phyloP scores from a whole-genome alignment of 169 alveolate species.

The Theileria orientalis region DNA sequence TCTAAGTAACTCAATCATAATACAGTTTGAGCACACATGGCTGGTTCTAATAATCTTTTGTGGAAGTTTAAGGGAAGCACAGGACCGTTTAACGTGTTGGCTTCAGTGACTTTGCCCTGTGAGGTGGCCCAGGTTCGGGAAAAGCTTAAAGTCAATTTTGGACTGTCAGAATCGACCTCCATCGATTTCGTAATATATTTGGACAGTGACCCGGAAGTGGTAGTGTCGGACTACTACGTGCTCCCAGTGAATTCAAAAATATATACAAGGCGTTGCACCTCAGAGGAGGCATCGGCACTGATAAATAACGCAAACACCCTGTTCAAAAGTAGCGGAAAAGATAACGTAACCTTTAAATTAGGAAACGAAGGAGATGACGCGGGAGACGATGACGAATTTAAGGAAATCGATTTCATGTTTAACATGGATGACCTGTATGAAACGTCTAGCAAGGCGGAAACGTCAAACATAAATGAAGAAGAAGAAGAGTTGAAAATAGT shows the following conservation, averaged over 20 bases:
- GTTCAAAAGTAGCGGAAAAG: background rate
- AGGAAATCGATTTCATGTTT: slow-evolving; percentile 39
- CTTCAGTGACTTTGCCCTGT: slow-evolving; percentile 27
- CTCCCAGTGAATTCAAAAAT: slow-evolving; percentile 27
- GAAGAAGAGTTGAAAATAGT: slow-evolving; percentile 53
- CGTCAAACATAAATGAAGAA: background rate
- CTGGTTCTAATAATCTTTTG: slow-evolving; percentile 1
- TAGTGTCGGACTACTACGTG: slow-evolving; percentile 33
- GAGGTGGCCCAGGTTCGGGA: slow-evolving; percentile 38
- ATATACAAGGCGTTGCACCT: slow-evolving; percentile 30
- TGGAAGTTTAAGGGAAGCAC: slow-evolving; percentile 67
- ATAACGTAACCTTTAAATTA: background rate
- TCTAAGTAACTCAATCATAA: too few species aligned
- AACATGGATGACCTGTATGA: background rate
- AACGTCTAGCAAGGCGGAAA: background rate
- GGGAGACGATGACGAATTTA: background rate
- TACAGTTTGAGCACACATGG: too few species aligned
- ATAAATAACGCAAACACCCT: slow-evolving; percentile 26
- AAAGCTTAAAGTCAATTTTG: slow-evolving; percentile 52
- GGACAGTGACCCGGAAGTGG: slow-evolving; percentile 24
- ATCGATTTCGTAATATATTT: slow-evolving; percentile 53
- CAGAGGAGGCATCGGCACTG: slow-evolving; percentile 50
- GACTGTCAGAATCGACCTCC: slow-evolving; percentile 46
- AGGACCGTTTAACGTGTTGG: slow-evolving; percentile 30
- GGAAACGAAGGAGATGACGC: background rate